A percentile compares a stretch with the other conserved stretches of the same genome.
Conservation (phyloP, 306 rosid genomes). For the Luffa acutangula region DNA sequence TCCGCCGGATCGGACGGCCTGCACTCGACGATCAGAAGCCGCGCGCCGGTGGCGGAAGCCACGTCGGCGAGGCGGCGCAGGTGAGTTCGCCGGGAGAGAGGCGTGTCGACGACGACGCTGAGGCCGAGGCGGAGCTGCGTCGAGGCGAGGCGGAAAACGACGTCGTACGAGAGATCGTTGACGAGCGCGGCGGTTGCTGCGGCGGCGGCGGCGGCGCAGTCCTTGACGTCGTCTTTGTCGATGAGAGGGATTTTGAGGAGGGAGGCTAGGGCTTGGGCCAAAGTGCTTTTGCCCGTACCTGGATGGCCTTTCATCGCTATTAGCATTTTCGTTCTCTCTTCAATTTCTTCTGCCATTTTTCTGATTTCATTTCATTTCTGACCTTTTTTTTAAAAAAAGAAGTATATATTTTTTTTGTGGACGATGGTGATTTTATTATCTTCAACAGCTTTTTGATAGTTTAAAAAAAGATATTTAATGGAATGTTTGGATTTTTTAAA, state of each 20-base stretch:
- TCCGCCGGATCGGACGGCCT: conserved; percentile 1
- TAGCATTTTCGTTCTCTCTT: background rate
- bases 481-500: background rate
- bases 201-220: conserved; percentile 6
- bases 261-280: conserved; percentile 6
- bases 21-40: conserved; percentile 14
- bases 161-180: conserved; percentile 17
- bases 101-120: conserved; percentile 14
- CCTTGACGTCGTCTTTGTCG: conserved; percentile 18
- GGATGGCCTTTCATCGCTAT: conserved; percentile 18
- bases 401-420: background rate
- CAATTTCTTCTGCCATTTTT: background rate
- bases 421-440: background rate
- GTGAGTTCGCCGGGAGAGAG: conserved; percentile 10
- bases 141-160: conserved; percentile 12
- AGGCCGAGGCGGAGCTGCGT: conserved; percentile 20
- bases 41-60: conserved; percentile 7
- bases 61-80: background rate
- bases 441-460: background rate
- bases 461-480: background rate
- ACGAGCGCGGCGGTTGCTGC: background rate
- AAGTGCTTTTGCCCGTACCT: conserved; percentile 9
- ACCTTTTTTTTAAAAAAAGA: background rate
- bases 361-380: background rate
- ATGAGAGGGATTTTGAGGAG: conserved; percentile 7